Conservation (phyloP, 495 filamentous ascomycete genomes). For the Hyaloscypha variabilis region DNA sequence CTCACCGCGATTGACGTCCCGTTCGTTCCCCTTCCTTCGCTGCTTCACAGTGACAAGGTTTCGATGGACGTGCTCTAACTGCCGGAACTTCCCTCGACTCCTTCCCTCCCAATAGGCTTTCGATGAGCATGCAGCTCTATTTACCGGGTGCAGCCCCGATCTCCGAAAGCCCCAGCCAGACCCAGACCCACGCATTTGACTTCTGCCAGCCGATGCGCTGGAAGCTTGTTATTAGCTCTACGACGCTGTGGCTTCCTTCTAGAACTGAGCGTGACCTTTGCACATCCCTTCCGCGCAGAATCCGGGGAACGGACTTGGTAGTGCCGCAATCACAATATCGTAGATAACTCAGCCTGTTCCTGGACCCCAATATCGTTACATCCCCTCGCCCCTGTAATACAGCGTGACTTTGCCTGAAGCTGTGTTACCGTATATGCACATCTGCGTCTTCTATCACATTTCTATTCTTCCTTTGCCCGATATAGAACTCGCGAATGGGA, state of each 20-base stretch:
- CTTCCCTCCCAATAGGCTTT: background rate
- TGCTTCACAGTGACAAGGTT: background rate
- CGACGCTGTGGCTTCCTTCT: conserved; percentile 1
- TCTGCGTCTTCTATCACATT: background rate
- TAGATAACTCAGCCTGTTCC: no score
- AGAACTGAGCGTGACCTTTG: background rate
- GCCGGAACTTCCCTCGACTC: background rate
- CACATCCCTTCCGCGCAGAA: background rate
- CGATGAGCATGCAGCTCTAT: background rate
- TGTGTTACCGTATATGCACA: background rate
- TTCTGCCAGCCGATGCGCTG: background rate
- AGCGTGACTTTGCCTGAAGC: background rate
- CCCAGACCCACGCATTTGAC: no score
- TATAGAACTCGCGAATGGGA: background rate
- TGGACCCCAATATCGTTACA: no score
- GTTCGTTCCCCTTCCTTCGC: background rate
- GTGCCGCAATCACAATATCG: background rate
- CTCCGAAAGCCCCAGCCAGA: no score
- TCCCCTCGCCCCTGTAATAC: background rate
- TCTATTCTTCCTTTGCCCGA: background rate
- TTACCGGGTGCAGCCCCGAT: background rate
- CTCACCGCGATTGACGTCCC: background rate
- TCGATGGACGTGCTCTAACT: no score
- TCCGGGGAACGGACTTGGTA: background rate
- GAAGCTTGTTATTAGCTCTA: background rate